Percentiles rank a stretch among this genome's conserved stretches.
phyloP scores from a whole-genome alignment of 495 filamentous ascomycete genomes.

The Lentithecium fluviatile region DNA sequence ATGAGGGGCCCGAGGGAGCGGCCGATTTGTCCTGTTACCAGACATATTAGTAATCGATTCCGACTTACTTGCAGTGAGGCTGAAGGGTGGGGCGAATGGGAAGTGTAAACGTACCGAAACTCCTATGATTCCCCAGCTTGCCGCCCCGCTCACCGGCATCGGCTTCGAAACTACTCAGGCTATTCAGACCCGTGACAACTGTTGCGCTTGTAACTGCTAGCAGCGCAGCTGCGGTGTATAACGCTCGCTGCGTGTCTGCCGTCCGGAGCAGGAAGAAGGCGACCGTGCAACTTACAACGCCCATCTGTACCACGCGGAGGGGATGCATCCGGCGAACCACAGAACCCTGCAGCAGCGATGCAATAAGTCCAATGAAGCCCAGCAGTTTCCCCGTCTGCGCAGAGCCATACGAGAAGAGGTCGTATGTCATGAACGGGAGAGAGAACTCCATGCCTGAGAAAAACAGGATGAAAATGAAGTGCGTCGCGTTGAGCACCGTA shows the following conservation, averaged over 20 bases:
- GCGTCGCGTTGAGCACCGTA: constrained; percentile 76
- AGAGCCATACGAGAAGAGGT: constrained; percentile 80
- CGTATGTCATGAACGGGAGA: constrained; percentile 94
- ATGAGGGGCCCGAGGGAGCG: constrained; percentile 80
- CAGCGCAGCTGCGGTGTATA: constrained; percentile 78
- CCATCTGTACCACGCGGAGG: constrained; percentile 71
- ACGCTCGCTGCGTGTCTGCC: constrained; percentile 59
- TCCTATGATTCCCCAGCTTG: constrained; percentile 80
- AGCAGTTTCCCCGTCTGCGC: constrained; percentile 81
- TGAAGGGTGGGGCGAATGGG: neutral
- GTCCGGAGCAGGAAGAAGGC: constrained; percentile 80
- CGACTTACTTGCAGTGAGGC: no score
- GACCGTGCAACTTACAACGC: constrained; percentile 70
- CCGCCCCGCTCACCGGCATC: constrained; percentile 74
- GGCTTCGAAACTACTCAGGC: constrained; percentile 85
- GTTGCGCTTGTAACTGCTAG: constrained; percentile 87
- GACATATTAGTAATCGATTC: neutral
- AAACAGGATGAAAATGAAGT: constrained; percentile 90
- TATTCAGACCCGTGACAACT: constrained; percentile 91
- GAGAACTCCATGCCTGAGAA: constrained; percentile 98
- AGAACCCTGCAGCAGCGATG: constrained; percentile 82
- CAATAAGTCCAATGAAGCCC: constrained; percentile 89
- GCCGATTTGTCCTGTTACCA: constrained; percentile 68
- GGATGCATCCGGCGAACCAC: constrained; percentile 80
- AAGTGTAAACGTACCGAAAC: constrained; percentile 57